Evolutionary conservation across 1,139 yeast genomes (phyloP), one percentile per base, ranked within the genome.

Genomic region (Tardiomyces blankii): DNA sequence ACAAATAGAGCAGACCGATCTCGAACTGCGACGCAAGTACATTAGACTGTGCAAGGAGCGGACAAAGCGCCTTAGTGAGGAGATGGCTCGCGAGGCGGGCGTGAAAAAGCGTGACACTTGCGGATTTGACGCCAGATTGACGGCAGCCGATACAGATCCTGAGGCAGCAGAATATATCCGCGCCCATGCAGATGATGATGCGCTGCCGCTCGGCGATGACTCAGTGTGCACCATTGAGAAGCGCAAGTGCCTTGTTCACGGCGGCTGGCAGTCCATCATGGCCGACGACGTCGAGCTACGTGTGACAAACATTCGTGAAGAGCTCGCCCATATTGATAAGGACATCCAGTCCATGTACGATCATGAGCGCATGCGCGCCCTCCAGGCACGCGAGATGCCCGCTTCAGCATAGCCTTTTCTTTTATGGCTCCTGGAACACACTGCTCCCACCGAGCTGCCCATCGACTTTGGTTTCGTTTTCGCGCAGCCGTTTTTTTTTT

Each of bases 161-260:
- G 41, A 33, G 9, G 43, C 48, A 11, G 45, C 42, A 9, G 27
- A 41, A n/a, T 21, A 35, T 18, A 38, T 46, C 21, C 28, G 30
- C 23, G 55, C 55, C 42, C 43, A 48, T n/a, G 49, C 50, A 2
- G 40, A 46, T 13, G 54, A 50, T n/a, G 51, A 49, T 7, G 41
- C 7, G 45, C 42, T 8, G 45, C 43, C 1, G 50, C 48, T 11
- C 56, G 53, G 18, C 52, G 54, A 18, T 59, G 51, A 9, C 56
- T 21, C 7, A 4, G 51, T 28, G 48, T 78, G 2, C 85, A 94
- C 58, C 57, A 63, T 66, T n/a, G 91, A 83, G 45, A 76, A 75
- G 51, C 71, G 79, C 44, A 81, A 80, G 55, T 85, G 95, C 59
- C 61, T 62, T 4, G 73, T 77, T 43, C 94, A 85, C 56, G 69